These are phyloP conservation scores for Agroathelia rolfsii DNA, from an alignment of 1,284 basidiomycete species.

Conservation along the genomic window DNA sequence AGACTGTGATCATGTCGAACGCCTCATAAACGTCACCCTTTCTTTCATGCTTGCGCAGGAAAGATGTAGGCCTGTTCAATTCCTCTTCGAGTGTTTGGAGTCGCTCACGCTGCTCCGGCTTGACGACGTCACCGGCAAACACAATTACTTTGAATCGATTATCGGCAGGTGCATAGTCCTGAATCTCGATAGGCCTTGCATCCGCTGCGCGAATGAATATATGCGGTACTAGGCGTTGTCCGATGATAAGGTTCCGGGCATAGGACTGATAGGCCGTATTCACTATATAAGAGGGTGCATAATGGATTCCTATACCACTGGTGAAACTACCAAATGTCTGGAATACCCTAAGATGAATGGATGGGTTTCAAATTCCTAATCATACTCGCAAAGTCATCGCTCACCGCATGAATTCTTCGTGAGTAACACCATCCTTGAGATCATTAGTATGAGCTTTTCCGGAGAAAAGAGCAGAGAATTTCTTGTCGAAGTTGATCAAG, in stretches of 20 bases:
- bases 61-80: conserved; percentile 26
- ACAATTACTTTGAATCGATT: conserved; percentile 66
- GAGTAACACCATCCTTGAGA: conserved; percentile 52
- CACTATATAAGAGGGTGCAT: conserved; percentile 44
- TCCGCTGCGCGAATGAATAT: conserved; percentile 56
- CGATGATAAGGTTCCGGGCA: conserved; percentile 41
- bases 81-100: conserved; percentile 35
- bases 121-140: conserved; percentile 48
- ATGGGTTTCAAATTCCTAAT: conserved; percentile 10
- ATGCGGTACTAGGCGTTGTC: conserved; percentile 51
- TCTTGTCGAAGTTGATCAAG: conserved; percentile 72
- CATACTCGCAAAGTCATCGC: conserved; percentile 13
- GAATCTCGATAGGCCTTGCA: conserved; percentile 51
- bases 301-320: conserved; percentile 59
- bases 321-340: conserved; percentile 49
- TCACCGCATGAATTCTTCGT: conserved; percentile 54
- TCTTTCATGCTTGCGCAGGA: conserved; percentile 27
- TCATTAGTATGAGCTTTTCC: conserved; percentile 57
- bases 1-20: conserved; percentile 50
- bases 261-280: conserved; percentile 30
- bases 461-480: conserved; percentile 68
- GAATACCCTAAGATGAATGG: conserved; percentile 32
- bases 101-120: conserved; percentile 27
- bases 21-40: conserved; percentile 19
- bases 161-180: conserved; percentile 60